phyloP scores from a whole-genome alignment of 768 basidiomycete species.

The Lactarius pseudohatsudake region DNA sequence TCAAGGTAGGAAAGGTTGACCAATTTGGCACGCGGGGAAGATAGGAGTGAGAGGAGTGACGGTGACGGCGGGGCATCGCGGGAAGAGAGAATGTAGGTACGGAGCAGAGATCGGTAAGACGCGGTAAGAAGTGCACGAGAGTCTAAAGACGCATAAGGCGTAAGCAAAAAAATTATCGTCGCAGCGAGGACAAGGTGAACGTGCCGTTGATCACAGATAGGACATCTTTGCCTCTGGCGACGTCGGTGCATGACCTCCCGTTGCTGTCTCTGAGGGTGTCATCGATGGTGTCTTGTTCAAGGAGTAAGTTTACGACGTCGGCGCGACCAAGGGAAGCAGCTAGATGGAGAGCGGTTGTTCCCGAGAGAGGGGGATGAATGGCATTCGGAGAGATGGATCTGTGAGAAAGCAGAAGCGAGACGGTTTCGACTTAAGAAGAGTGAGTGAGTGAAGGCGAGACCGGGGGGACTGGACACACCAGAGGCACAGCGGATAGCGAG shows the following conservation, averaged over 20 bases:
- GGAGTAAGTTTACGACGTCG: slow-evolving; percentile 71
- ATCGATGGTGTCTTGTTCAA: slow-evolving; percentile 79
- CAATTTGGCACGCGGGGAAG: slow-evolving; percentile 64
- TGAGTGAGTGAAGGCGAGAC: neutral
- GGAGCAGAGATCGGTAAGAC: slow-evolving; percentile 69
- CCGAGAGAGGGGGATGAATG: slow-evolving; percentile 68
- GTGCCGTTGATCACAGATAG: slow-evolving; percentile 67
- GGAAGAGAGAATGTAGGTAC: slow-evolving; percentile 69
- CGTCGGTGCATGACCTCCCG: slow-evolving; percentile 68
- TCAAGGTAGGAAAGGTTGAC: slow-evolving; percentile 83
- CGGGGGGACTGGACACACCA: slow-evolving; percentile 42
- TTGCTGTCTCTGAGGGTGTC: slow-evolving; percentile 70
- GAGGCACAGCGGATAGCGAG: slow-evolving; percentile 81
- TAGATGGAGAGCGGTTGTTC: slow-evolving; percentile 71
- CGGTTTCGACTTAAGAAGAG: slow-evolving; percentile 55
- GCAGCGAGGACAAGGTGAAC: slow-evolving; percentile 23
- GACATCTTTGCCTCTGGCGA: slow-evolving; percentile 68
- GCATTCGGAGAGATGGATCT: slow-evolving; percentile 80
- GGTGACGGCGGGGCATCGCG: slow-evolving; percentile 37
- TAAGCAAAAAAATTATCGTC: neutral
- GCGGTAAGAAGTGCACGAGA: slow-evolving; percentile 76
- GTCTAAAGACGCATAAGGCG: slow-evolving; percentile 44
- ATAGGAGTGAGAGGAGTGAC: slow-evolving; percentile 56
- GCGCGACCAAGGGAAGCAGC: slow-evolving; percentile 69
- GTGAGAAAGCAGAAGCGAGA: slow-evolving; percentile 65